Percentiles rank a stretch among this genome's conserved stretches.
These are phyloP conservation scores for Entomortierella parvispora DNA, from an alignment of 192 early-diverging fungal species.

Conservation along the genomic window DNA sequence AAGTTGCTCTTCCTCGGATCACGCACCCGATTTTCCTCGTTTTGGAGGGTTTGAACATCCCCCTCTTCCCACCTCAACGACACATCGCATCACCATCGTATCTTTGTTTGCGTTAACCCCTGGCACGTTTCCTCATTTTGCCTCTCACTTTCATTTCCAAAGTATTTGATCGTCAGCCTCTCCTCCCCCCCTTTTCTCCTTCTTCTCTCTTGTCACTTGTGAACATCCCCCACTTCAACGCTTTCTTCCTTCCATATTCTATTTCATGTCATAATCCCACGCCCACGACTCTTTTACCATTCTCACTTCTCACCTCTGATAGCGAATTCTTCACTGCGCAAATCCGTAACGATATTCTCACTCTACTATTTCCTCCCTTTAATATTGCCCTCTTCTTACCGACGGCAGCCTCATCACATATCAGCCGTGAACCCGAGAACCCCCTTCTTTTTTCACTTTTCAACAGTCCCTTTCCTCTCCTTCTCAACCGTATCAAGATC, in stretches of 20 bases:
- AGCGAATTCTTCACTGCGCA: not conserved
- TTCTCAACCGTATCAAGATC: no score
- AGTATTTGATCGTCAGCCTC: not conserved
- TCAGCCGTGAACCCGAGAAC: not conserved
- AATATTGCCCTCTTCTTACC: no score
- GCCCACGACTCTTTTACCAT: not conserved
- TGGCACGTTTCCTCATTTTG: no score
- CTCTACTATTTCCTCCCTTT: slow-evolving; percentile 3
- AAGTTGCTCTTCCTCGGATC: no score
- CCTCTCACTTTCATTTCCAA: no score
- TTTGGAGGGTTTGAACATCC: no score
- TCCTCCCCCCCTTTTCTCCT: not conserved
- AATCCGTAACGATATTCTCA: not conserved
- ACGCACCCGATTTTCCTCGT: no score
- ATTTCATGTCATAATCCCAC: not conserved
- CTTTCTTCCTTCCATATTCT: slow-evolving; percentile 33
- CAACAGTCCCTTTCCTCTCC: no score
- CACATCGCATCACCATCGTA: no score
- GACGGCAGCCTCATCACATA: not conserved
- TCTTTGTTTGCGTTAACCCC: no score
- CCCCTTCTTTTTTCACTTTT: not conserved
- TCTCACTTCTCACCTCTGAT: not conserved
- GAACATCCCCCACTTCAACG: slow-evolving; percentile 26
- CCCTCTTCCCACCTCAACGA: no score
- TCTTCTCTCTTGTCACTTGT: slow-evolving; percentile 1